Conservation (phyloP, 345 rosid species). For the Erysimum cheiranthoides region DNA sequence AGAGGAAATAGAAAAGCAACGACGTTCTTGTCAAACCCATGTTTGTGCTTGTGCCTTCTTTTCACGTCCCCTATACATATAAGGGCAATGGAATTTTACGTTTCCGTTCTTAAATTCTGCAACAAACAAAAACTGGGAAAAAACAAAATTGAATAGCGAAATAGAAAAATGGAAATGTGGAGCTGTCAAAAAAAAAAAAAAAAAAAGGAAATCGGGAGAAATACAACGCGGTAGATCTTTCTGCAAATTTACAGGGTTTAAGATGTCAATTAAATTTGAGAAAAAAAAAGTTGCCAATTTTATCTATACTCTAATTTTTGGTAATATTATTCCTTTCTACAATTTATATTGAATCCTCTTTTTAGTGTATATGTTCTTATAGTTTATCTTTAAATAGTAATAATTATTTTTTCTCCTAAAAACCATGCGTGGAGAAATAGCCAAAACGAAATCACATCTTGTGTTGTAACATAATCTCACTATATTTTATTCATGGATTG, state of each 20-base stretch:
- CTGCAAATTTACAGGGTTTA: neutral
- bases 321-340: too few relatives aligned
- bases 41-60: neutral
- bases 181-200: neutral
- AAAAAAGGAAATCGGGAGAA: neutral
- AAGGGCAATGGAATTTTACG: neutral
- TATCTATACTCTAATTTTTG: neutral
- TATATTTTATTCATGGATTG: neutral
- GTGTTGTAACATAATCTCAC: neutral
- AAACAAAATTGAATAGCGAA: neutral
- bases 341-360: too few relatives aligned
- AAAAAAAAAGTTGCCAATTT: neutral
- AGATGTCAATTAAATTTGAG: neutral
- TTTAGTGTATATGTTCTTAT: too few relatives aligned
- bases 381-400: too few relatives aligned
- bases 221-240: neutral
- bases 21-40: constrained; percentile 16
- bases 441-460: neutral
- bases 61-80: constrained; percentile 3
- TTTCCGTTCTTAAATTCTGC: neutral
- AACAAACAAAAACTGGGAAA: neutral
- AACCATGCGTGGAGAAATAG: neutral
- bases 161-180: neutral
- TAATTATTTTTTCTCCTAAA: neutral
- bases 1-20: constrained; percentile 11